Evolutionary conservation across 768 basidiomycete species (phyloP).

Genomic region (Lyophyllum atratum): DNA sequence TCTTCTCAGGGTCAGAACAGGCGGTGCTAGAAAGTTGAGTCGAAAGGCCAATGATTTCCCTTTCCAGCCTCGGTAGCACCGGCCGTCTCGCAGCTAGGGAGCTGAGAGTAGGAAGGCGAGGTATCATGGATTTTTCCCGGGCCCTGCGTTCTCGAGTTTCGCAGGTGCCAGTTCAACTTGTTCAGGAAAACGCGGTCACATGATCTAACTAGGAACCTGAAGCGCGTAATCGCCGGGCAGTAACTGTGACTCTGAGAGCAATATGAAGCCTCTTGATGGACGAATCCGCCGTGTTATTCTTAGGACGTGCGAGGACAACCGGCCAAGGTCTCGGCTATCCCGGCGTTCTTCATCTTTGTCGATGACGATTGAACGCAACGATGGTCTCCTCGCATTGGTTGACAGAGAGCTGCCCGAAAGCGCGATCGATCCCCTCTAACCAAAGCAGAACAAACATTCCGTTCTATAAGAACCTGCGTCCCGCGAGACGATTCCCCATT

Average conservation of each 20-base stretch:
- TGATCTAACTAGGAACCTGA: neutral
- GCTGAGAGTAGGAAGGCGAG: too few species aligned
- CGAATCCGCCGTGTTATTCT: neutral
- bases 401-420: slow-evolving; percentile 10
- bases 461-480: slow-evolving; percentile 27
- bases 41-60: too few species aligned
- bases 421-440: slow-evolving; percentile 19
- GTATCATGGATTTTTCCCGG: too few species aligned
- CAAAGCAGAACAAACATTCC: slow-evolving; percentile 23
- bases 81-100: too few species aligned
- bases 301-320: neutral
- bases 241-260: neutral
- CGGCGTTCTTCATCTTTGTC: neutral
- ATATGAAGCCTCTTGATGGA: neutral
- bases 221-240: neutral
- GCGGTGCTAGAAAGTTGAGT: too few species aligned
- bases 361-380: neutral
- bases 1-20: too few species aligned
- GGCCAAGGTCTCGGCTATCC: neutral
- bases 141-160: too few species aligned
- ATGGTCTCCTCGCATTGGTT: slow-evolving; percentile 4
- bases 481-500: slow-evolving; percentile 15
- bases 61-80: too few species aligned
- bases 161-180: too few species aligned
- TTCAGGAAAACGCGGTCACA: slow-evolving; percentile 18